A percentile compares a stretch with the other conserved stretches of the same genome.
Evolutionary conservation across 768 basidiomycete genomes (phyloP).

Genomic region (Cystofilobasidium ferigula): DNA sequence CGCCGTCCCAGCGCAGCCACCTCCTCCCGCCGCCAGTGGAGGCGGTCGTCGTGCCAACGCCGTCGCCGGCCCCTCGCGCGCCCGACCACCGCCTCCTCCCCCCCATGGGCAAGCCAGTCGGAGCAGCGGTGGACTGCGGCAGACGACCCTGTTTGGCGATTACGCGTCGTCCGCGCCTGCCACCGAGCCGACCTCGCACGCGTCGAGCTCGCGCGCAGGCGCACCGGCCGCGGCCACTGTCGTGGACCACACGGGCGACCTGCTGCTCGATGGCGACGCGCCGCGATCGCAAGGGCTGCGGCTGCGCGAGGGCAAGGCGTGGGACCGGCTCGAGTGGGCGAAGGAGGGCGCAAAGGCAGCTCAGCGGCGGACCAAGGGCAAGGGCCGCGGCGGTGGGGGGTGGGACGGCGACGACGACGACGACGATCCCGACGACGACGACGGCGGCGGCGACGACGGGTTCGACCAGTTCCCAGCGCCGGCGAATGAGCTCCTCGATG

Average conservation of each 20-base stretch:
- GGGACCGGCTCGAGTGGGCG: constrained; percentile 84
- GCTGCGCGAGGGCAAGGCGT: constrained; percentile 56
- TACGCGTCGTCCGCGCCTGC: background rate
- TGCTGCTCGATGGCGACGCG: background rate
- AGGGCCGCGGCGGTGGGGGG: constrained; percentile 43
- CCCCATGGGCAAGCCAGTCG: background rate
- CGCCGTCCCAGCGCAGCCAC: background rate
- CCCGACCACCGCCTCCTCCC: background rate
- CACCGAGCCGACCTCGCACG: background rate
- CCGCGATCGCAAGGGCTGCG: constrained; percentile 40
- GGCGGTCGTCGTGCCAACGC: background rate
- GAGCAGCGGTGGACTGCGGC: background rate
- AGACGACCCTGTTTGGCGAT: constrained; percentile 16
- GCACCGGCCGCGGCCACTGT: background rate
- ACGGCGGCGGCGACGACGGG: constrained; percentile 53
- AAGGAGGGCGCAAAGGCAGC: constrained; percentile 26
- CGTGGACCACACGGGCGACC: background rate
- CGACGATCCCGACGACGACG: constrained; percentile 34
- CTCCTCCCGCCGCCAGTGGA: constrained; percentile 10
- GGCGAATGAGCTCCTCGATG: constrained; percentile 56
- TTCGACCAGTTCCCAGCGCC: constrained; percentile 81
- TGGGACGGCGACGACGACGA: constrained; percentile 31
- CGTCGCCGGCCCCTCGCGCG: constrained; percentile 7
- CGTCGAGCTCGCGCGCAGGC: too few relatives aligned
- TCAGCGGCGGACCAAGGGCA: too few relatives aligned